phyloP scores from a whole-genome alignment of 176 grass and related monocot species.

The Carex littledalei region DNA sequence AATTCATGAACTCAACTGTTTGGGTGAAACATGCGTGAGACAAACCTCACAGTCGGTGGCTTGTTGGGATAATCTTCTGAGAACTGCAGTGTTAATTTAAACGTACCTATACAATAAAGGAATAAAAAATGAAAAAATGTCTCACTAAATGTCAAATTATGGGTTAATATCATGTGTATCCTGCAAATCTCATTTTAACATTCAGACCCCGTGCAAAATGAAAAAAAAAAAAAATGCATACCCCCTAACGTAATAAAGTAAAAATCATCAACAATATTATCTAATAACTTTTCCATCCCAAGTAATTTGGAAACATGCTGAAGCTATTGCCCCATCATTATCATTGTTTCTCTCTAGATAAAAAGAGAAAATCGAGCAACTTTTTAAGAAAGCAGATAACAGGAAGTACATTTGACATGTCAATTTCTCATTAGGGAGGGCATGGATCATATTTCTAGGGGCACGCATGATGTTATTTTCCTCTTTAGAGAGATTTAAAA shows the following conservation, averaged over 20 bases:
- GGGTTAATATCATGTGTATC: neutral
- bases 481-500: neutral
- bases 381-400: neutral
- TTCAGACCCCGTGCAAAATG: neutral
- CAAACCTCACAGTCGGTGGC: conserved; percentile 91
- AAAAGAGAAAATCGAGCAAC: neutral
- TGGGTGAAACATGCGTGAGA: conserved; percentile 98
- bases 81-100: conserved; percentile 93
- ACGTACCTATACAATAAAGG: conserved; percentile 58
- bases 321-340: neutral
- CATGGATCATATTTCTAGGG: neutral
- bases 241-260: neutral
- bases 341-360: neutral
- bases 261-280: neutral
- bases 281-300: neutral
- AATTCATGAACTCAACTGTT: conserved; percentile 50
- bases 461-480: neutral
- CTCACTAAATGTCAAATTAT: neutral
- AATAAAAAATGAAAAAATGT: neutral
- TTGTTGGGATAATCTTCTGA: conserved; percentile 99
- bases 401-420: neutral
- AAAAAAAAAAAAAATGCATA: neutral
- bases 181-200: neutral
- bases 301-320: neutral
- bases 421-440: neutral